phyloP scores from a whole-genome alignment of 345 rosid genomes.

The Ceriops decandra region DNA sequence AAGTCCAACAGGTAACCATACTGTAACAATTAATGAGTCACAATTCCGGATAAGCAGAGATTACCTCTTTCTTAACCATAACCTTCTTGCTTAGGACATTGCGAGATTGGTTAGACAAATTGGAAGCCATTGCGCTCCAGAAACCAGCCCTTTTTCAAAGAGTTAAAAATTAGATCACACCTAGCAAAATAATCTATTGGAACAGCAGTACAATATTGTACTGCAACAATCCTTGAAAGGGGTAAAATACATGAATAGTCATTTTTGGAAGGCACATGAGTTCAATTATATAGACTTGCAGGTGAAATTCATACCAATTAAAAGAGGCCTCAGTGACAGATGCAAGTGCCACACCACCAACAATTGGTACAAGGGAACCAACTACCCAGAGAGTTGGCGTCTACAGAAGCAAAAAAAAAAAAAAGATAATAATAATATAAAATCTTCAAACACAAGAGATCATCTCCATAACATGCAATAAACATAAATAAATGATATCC shows the following conservation, averaged over 20 bases:
- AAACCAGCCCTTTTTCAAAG: conserved; percentile 31
- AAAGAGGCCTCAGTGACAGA: conserved; percentile 89
- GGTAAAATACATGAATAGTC: background rate
- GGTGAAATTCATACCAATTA: conserved; percentile 57
- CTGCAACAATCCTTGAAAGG: background rate
- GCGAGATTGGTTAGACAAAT: conserved; percentile 34
- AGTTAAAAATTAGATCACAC: background rate
- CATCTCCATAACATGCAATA: too few species aligned
- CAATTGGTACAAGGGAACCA: conserved; percentile 80
- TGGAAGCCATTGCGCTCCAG: conserved; percentile 40
- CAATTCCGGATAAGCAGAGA: conserved; percentile 1
- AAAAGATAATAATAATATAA: background rate
- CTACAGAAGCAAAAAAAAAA: conserved; percentile 33
- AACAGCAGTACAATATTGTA: background rate
- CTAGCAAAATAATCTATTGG: background rate
- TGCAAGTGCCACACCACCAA: conserved; percentile 96
- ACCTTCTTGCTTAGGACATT: conserved; percentile 62
- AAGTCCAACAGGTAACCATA: background rate
- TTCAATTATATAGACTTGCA: background rate
- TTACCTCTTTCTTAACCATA: conserved; percentile 95
- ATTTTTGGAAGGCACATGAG: background rate
- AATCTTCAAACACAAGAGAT: background rate
- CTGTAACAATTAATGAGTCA: background rate
- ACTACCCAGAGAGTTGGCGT: conserved; percentile 84
- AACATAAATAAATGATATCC: too few species aligned